Evolutionary conservation across 441 rosid genomes (phyloP), one percentile per base, ranked within the genome.

Genomic region (Gossypium davidsonii): DNA sequence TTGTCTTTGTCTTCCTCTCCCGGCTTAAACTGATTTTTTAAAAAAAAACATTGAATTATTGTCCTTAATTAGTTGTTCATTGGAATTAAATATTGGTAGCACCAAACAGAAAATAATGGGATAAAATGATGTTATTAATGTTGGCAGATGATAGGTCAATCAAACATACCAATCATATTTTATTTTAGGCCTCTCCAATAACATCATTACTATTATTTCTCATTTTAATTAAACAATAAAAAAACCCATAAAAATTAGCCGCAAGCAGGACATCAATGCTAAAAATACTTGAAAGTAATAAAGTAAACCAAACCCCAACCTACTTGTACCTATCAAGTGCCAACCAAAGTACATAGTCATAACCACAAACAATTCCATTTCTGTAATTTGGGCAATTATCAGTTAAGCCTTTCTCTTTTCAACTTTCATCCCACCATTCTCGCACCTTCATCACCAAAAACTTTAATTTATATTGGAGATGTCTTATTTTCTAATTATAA

Each of bases 131-230:
- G 68, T 12, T 64, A 26, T 71, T 53, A 51, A 39, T 59, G 68
- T 70, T 61, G 81, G 84, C 74, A 58, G 83, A 68, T 77, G 28
- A 71, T 20, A 73, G 6, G 78, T 74, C 81, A 72, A 70, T 69
- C 72, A 51, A 61, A 28, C 18, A 71, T 70, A 8, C 48, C 20
- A 3, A 44, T 17, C 44, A 21, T 56, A 1, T 21, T 10, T 11
- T 21, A 3, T 21, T 21, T 9, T 0, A 26, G 23, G 12, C 23
- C 25, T 37, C 17, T 20, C 56, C 73, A 70, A 48, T n/a, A 26
- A 26, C 31, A 48, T 1, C 1, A 21, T 12, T 25, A 26, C 21
- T 64, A 23, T 23, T 2, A 2, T 21, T 21, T 42, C 7, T 2
- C 12, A 42, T 42, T 8, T 42, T 44, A 8, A 44, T 44, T 44